Evolutionary conservation across 768 basidiomycete genomes (phyloP), one percentile per base, ranked within the genome.

Genomic region (Ephemerocybe angulata): DNA sequence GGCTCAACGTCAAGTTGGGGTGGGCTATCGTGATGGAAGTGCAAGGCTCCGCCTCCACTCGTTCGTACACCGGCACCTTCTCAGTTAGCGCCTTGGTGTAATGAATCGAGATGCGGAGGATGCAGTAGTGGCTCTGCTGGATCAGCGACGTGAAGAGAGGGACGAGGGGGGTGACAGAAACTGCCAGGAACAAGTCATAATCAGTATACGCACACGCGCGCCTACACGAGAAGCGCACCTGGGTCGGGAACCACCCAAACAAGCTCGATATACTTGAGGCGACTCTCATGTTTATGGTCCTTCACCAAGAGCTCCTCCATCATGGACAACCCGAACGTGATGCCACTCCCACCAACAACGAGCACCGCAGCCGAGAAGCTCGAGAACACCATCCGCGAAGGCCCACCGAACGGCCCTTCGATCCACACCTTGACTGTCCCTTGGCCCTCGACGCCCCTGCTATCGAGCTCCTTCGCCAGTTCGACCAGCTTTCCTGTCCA

Each of bases 341-440:
- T 86, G 2, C 90, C 90, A 54, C 84, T 86, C 3, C 90, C 90
- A 3, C 87, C 90, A 15, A 78, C 84, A 15, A 91, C 66, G 59
- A 91, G 77, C 27, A 91, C 70, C 1, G 85, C 83, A 2, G 81
- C 80, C 0, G 86, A 85, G 67, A 82, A 90, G 58, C 81, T 84
- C 3, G 82, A 67, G 51, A 84, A 76, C 13, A 87, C 73, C 4
- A 76, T 78, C 61, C 87, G 78, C 4, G 86, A 76, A 37, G 82
- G 71, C 5, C 85, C 83, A 54, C 83, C 85, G 61, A 86, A 86
- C 6, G 86, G 86, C 4, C 87, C 88, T 58, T 88, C 85, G 35
- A 88, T 40, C n/a, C 80, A 68, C 35, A 87, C 73, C 50, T 71
- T 77, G 21, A 82, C 71, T 25, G 68, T 65, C 28, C 74, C 77